Conservation (phyloP, 345 rosid genomes). For the Cardamine resedifolia region DNA sequence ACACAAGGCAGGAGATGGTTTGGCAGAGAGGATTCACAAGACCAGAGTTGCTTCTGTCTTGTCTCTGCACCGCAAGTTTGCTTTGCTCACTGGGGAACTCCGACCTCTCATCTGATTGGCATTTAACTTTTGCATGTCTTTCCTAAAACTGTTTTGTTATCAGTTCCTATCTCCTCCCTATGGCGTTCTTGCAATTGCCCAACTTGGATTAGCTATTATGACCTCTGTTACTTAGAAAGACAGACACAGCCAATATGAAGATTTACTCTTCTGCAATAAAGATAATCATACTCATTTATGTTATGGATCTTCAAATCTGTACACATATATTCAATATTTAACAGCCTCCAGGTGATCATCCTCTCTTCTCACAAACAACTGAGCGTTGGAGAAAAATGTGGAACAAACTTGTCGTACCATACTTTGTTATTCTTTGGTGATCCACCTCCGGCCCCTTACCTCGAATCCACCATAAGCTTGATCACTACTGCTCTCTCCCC, state of each 20-base stretch:
- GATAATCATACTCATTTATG: constrained; percentile 19
- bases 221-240: constrained; percentile 14
- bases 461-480: constrained; percentile 72
- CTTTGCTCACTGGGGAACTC: constrained; percentile 77
- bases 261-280: constrained; percentile 25
- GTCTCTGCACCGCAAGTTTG: constrained; percentile 79
- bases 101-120: constrained; percentile 44
- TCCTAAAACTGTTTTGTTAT: neutral
- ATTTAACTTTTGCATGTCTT: constrained; percentile 1
- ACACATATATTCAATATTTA: constrained; percentile 32
- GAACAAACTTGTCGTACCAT: neutral
- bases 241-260: constrained; percentile 11
- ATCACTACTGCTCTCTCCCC: constrained; percentile 96
- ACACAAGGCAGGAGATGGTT: constrained; percentile 24
- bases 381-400: constrained; percentile 24
- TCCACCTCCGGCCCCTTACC: constrained; percentile 80
- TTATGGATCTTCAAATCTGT: constrained; percentile 35
- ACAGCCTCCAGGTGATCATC: constrained; percentile 22
- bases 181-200: constrained; percentile 4
- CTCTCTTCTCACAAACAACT: constrained; percentile 24
- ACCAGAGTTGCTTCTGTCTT: constrained; percentile 52
- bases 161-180: neutral
- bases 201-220: neutral
- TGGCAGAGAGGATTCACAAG: constrained; percentile 48
- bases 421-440: constrained; percentile 60